These are phyloP conservation scores for Trichosanthes truncata DNA, from an alignment of 306 rosid species.

Conservation along the genomic window DNA sequence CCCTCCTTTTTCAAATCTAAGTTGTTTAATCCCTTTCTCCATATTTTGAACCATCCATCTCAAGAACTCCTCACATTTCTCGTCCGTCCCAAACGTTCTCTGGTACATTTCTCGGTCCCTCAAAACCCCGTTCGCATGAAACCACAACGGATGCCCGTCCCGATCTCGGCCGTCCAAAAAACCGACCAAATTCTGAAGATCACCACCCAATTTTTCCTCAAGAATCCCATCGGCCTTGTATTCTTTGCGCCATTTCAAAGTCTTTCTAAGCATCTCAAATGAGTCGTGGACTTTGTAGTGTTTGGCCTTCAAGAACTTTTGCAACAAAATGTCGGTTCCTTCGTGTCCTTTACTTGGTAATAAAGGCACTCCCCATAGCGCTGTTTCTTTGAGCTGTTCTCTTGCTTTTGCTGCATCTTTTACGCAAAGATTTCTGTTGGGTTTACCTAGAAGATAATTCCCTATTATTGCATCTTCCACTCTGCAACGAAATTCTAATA, in stretches of 20 bases:
- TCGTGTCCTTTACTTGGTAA: slow-evolving; percentile 69
- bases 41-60: slow-evolving; percentile 58
- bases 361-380: slow-evolving; percentile 79
- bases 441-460: slow-evolving; percentile 38
- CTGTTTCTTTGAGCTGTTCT: slow-evolving; percentile 28
- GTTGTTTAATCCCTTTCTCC: slow-evolving; percentile 40
- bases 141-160: slow-evolving; percentile 62
- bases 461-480: slow-evolving; percentile 65
- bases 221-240: slow-evolving; percentile 31
- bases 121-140: slow-evolving; percentile 27
- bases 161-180: slow-evolving; percentile 33
- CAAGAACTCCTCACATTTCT: slow-evolving; percentile 30
- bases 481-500: slow-evolving; percentile 56
- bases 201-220: slow-evolving; percentile 26
- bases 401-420: slow-evolving; percentile 1
- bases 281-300: slow-evolving; percentile 55
- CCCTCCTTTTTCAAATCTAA: slow-evolving; percentile 46
- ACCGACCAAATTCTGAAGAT: slow-evolving; percentile 21
- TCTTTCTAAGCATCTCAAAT: slow-evolving; percentile 54
- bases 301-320: slow-evolving; percentile 61
- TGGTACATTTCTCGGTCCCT: slow-evolving; percentile 28
- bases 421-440: background rate
- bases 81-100: slow-evolving; percentile 33
- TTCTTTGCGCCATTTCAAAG: slow-evolving; percentile 48
- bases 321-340: slow-evolving; percentile 51